Percentiles rank a stretch among this genome's conserved stretches.
Conservation (phyloP, 2,329 filamentous ascomycete genomes). For the Colletotrichum sp. region DNA sequence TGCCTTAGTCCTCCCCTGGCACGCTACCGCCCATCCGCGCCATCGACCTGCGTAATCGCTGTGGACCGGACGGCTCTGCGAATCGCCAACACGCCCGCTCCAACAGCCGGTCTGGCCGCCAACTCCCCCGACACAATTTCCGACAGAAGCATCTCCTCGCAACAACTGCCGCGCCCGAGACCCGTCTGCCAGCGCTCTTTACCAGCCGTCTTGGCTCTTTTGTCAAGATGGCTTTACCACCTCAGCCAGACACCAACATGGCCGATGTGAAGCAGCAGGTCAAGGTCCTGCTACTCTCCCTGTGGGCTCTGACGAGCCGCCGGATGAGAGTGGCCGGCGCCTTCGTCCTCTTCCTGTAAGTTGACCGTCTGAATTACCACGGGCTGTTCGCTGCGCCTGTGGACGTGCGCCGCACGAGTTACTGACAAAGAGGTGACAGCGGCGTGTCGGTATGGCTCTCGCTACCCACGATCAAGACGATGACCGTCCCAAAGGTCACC, state of each 20-base stretch:
- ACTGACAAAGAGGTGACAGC: conserved; percentile 8
- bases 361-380: background rate
- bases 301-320: conserved; percentile 37
- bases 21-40: conserved; percentile 1
- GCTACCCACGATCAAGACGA: conserved; percentile 22
- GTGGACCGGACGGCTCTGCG: background rate
- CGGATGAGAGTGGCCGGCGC: conserved; percentile 35
- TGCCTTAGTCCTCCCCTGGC: background rate
- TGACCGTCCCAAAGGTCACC: conserved; percentile 31
- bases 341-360: conserved; percentile 37
- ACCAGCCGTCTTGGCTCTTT: background rate
- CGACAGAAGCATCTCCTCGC: background rate
- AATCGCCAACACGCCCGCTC: conserved; percentile 4
- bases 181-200: background rate
- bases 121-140: background rate
- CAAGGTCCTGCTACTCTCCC: conserved; percentile 25
- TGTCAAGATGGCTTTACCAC: conserved; percentile 6
- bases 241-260: conserved; percentile 23
- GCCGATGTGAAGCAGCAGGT: conserved; percentile 24
- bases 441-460: conserved; percentile 25
- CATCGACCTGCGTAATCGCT: background rate
- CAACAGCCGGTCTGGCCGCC: background rate
- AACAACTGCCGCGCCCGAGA: background rate
- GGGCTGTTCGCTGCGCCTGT: background rate
- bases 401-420: background rate